Base-by-base conservation (phyloP, 208 protist genomes). In the Leishmania arabica region DNA sequence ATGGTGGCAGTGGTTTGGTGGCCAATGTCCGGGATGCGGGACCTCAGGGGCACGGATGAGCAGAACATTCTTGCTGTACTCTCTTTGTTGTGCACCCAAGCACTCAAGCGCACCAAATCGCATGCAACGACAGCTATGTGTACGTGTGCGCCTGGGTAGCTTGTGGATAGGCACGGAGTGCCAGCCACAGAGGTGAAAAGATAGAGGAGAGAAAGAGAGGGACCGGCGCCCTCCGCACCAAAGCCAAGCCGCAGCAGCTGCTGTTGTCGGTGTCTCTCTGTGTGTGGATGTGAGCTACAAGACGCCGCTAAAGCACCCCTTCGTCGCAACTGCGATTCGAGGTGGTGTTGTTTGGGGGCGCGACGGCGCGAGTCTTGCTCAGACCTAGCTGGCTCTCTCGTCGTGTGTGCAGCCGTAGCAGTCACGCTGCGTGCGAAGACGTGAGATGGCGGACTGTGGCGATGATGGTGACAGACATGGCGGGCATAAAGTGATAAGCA, bases 1-100 rank as follows among this genome's bases (percentile, higher is more conserved):
- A 95, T 0, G 54, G 76, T 81, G 40, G 93, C 92, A 24, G 84
- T 85, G 17, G 90, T 91, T 56, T 85, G 58, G 60, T 93, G 89
- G 40, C 85, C 84, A 27, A 87, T 88, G n/a, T 87, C 70, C 4
- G 81, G 85, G 56, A 92, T 84, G 74, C 88, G 87, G 45, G 77
- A 86, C 27, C 72, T 78, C 68, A 71, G 72, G 58, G n/a, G 53
- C 56, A 75, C 11, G n/a, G 77, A 82, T 11, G 34, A 68, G 7
- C 60, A 64, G 24, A 84, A 58, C 75, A 84, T 78, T 64, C 9
- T n/a, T 47, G 24, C 7, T 71, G 31, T 49, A 19, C 31, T n/a
- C 70, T 34, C n/a, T 9, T 42, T 42, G 21, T 42, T 75, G 21
- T 15, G 0, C 42, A n/a, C 21, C 51, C 27, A 64, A 24, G n/a